These are phyloP conservation scores for Colletotrichum sp. DNA, from an alignment of 2,329 filamentous ascomycete species.

Conservation along the genomic window DNA sequence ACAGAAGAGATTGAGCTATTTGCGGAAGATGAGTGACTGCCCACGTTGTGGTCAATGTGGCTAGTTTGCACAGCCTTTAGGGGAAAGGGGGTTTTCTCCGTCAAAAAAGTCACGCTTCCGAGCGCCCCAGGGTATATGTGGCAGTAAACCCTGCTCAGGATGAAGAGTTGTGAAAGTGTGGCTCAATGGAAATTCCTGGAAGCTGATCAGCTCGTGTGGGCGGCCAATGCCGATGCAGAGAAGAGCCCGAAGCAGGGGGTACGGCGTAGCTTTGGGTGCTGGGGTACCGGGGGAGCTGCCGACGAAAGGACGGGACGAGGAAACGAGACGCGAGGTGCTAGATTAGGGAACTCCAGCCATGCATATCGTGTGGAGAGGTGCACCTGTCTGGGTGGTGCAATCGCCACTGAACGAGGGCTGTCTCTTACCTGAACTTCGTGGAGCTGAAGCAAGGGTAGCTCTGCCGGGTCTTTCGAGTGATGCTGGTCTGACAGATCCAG, in stretches of 20 bases:
- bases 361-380: constrained; percentile 20
- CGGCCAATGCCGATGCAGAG: constrained; percentile 22
- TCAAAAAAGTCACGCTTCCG: constrained; percentile 8
- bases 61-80: constrained; percentile 22
- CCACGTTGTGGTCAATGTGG: constrained; percentile 20
- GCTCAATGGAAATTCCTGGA: constrained; percentile 19
- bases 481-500: not conserved
- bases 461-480: not conserved
- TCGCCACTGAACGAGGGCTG: constrained; percentile 16
- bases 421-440: constrained; percentile 18
- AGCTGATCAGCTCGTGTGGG: constrained; percentile 18
- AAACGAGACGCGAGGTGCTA: constrained; percentile 15
- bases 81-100: not conserved
- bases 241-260: constrained; percentile 21
- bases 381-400: constrained; percentile 4
- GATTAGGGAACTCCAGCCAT: constrained; percentile 11
- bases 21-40: constrained; percentile 16
- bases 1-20: constrained; percentile 22
- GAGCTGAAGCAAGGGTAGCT: not conserved
- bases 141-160: constrained; percentile 17
- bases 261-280: constrained; percentile 10
- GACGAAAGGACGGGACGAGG: constrained; percentile 19
- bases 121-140: constrained; percentile 18
- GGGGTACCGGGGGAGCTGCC: constrained; percentile 15
- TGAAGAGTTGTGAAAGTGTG: constrained; percentile 10